A percentile compares a stretch with the other conserved stretches of the same genome.
These are phyloP conservation scores for Helianthus tuberosus DNA, from an alignment of 129 eudicot species.

Conservation along the genomic window DNA sequence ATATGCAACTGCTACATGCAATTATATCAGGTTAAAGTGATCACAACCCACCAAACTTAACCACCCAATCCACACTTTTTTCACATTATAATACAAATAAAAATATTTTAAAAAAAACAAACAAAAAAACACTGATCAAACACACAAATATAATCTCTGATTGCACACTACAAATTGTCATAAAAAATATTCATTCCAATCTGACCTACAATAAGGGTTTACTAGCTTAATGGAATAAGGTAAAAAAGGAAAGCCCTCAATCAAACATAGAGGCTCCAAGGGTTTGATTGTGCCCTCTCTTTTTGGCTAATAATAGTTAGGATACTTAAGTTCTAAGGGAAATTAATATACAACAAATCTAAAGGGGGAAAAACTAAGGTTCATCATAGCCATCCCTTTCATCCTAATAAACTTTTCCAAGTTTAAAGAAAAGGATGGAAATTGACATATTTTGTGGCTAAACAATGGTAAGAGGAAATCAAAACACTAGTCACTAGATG, in stretches of 20 bases:
- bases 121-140: not conserved
- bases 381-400: constrained; percentile 46
- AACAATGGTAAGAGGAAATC: constrained; percentile 25
- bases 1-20: constrained; percentile 30
- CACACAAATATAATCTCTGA: not conserved
- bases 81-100: constrained; percentile 9
- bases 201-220: constrained; percentile 4
- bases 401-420: constrained; percentile 43
- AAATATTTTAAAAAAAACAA: not conserved
- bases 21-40: constrained; percentile 28
- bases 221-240: constrained; percentile 10
- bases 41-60: constrained; percentile 30
- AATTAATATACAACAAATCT: constrained; percentile 50
- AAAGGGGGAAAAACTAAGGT: constrained; percentile 19
- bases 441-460: constrained; percentile 42
- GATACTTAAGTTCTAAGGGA: constrained; percentile 53
- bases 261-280: constrained; percentile 58
- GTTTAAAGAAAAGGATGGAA: constrained; percentile 51
- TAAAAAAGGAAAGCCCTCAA: constrained; percentile 42
- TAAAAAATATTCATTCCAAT: constrained; percentile 9
- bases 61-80: constrained; percentile 32
- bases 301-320: constrained; percentile 53
- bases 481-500: constrained; percentile 42
- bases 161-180: constrained; percentile 25
- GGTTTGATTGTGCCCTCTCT: constrained; percentile 51